Base-by-base conservation (phyloP, 352 stramenopile genomes). In the Phytophthora ohioensis region DNA sequence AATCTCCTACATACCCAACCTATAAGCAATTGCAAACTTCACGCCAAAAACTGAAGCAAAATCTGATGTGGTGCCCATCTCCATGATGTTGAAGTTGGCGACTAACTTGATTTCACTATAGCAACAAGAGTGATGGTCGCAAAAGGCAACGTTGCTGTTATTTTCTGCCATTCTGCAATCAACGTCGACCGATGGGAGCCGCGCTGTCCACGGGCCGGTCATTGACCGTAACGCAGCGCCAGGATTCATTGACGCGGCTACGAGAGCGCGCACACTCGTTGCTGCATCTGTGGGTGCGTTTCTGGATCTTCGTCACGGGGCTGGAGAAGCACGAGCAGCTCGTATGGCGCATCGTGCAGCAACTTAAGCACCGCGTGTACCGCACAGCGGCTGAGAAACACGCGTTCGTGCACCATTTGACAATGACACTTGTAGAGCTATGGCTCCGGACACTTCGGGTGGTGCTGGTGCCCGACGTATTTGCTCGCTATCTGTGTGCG, bases 291-390 rank as follows among this genome's bases (percentile, higher is more conserved):
- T 90, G 77, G 81, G n/a, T 84, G 68, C 87, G 88, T 43, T 91
- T 94, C 48, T 93, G 83, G 84, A 81, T 96, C 74, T 94, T 90
- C 69, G 71, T 85, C 46, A 94, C 81, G 31, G 87, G 88, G 0
- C 70, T 96, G 35, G 79, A 94, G 62, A 69, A 79, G 43, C 80
- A 92, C 57, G 85, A 91, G 46, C 43, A 78, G 58, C 70, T 91
- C 27, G 55, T 85, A 35, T 70, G 72, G 51, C 76, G 69, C 5
- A 39, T 94, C 21, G 62, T 80, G 7, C 56, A 77, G 34, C 82
- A 89, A 49, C 59, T 90, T 32, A 87, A 88, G 59, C 84, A 91
- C 60, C 83, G 83, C 47, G 60, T 73, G 38, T 78, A 78, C 54
- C 57, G 61, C 1, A 68, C 71, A 15, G 62, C 70, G 0, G 39